phyloP scores from a whole-genome alignment of 331 rosid species.

The Malus hybrid region DNA sequence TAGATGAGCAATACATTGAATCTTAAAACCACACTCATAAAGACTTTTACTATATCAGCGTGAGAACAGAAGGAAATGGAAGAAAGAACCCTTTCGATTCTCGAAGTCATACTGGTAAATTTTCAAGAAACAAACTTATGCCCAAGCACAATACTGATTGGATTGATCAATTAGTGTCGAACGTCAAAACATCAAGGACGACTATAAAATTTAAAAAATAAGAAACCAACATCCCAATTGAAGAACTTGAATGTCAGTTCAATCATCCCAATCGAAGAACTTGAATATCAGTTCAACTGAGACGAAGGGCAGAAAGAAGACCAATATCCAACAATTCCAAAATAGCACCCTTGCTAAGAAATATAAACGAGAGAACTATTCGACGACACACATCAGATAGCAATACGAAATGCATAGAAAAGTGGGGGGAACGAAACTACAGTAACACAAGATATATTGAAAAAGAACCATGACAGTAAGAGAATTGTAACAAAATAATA shows the following conservation, averaged over 20 bases:
- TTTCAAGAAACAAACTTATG: background rate
- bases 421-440: background rate
- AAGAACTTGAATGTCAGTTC: background rate
- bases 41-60: background rate
- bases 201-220: background rate
- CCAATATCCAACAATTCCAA: background rate
- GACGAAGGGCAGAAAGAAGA: slow-evolving; percentile 1
- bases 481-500: background rate
- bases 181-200: slow-evolving; percentile 1
- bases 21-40: slow-evolving; percentile 8
- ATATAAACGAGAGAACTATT: background rate
- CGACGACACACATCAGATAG: background rate
- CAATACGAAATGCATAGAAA: background rate
- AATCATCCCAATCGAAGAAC: slow-evolving; percentile 8
- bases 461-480: background rate
- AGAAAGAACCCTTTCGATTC: too few species aligned
- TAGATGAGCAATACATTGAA: background rate
- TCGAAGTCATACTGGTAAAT: background rate
- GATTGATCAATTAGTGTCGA: slow-evolving; percentile 12
- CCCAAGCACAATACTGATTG: slow-evolving; percentile 4
- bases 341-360: background rate
- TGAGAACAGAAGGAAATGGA: too few species aligned
- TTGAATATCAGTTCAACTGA: background rate
- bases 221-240: too few species aligned
- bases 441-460: background rate